phyloP scores from a whole-genome alignment of 306 rosid genomes.

The Senna siamea region DNA sequence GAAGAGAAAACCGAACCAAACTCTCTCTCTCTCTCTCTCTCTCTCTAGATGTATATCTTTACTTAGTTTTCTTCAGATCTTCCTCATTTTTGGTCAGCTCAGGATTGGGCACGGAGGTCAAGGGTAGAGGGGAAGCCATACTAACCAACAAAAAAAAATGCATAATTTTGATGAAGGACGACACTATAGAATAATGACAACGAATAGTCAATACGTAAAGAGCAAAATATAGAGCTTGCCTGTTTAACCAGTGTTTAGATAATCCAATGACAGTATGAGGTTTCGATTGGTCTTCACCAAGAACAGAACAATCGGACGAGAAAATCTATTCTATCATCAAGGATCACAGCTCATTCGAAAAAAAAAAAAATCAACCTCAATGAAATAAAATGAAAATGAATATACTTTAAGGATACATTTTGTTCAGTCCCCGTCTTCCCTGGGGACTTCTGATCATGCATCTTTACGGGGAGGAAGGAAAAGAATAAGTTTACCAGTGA shows the following conservation, averaged over 20 bases:
- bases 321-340: slow-evolving; percentile 67
- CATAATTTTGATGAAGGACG: background rate
- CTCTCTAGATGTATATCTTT: no score
- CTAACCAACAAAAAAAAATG: background rate
- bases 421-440: slow-evolving; percentile 53
- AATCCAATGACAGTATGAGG: slow-evolving; percentile 63
- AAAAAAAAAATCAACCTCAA: slow-evolving; percentile 29
- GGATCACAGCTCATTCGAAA: slow-evolving; percentile 45
- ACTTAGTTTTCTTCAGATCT: no score
- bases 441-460: slow-evolving; percentile 79
- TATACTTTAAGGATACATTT: slow-evolving; percentile 68
- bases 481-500: slow-evolving; percentile 37
- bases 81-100: background rate
- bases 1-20: no score
- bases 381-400: slow-evolving; percentile 29
- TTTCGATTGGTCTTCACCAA: slow-evolving; percentile 64
- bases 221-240: slow-evolving; percentile 50
- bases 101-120: no score
- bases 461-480: slow-evolving; percentile 51
- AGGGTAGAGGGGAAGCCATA: no score
- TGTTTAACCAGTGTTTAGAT: slow-evolving; percentile 75
- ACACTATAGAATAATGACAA: slow-evolving; percentile 23
- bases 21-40: no score
- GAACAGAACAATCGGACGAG: slow-evolving; percentile 60
- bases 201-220: slow-evolving; percentile 19